A percentile compares a stretch with the other conserved stretches of the same genome.
These are phyloP conservation scores for Aspergillus quadrilineatus DNA, from an alignment of 2,329 filamentous ascomycete species.

Conservation along the genomic window DNA sequence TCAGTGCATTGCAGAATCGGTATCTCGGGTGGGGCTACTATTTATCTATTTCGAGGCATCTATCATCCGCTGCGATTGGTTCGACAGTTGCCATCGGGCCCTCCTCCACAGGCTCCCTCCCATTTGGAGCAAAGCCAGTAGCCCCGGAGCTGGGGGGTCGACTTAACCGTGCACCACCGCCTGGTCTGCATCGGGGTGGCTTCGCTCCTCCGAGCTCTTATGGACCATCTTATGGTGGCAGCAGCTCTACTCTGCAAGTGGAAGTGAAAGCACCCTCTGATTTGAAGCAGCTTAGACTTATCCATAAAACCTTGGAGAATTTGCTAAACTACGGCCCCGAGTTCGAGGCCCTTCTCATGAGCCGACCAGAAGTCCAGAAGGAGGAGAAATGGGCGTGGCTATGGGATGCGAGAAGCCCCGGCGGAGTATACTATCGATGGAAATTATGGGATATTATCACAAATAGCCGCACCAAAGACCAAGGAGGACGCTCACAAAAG, in stretches of 20 bases:
- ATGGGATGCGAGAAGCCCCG: conserved; percentile 77
- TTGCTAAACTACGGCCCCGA: conserved; percentile 78
- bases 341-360: conserved; percentile 92
- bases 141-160: conserved; percentile 48
- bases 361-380: conserved; percentile 73
- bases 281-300: conserved; percentile 73
- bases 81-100: conserved; percentile 51
- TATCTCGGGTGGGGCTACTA: conserved; percentile 86
- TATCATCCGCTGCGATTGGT: conserved; percentile 72
- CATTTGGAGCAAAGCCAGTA: conserved; percentile 74
- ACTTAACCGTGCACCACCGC: conserved; percentile 50
- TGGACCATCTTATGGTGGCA: conserved; percentile 46
- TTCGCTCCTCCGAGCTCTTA: conserved; percentile 79
- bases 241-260: conserved; percentile 60
- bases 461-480: conserved; percentile 49
- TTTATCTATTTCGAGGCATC: conserved; percentile 74
- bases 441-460: conserved; percentile 84
- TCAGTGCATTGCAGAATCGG: conserved; percentile 74
- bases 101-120: conserved; percentile 57
- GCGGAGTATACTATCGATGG: conserved; percentile 90
- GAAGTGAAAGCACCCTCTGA: conserved; percentile 74
- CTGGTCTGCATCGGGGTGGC: conserved; percentile 55
- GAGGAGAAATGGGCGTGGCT: conserved; percentile 94
- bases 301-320: conserved; percentile 82
- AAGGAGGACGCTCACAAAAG: conserved; percentile 51